Evolutionary conservation across 148 eudicot genomes (phyloP).

Genomic region (Diospyros kaki): DNA sequence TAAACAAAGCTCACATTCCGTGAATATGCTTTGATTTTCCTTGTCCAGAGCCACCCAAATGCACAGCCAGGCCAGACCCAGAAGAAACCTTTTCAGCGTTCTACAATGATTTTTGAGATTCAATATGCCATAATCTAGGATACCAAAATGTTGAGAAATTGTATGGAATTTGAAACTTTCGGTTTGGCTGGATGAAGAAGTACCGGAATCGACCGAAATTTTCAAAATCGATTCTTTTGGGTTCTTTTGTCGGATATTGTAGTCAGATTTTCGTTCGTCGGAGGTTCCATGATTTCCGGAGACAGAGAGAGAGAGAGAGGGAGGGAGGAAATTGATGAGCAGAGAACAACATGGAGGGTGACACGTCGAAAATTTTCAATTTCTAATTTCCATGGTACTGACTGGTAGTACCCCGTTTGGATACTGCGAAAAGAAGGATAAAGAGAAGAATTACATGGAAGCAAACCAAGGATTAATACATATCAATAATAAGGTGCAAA

Average conservation of each 20-base stretch:
- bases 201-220: neutral
- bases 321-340: neutral
- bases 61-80: neutral
- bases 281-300: neutral
- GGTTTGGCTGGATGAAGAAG: neutral
- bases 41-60: neutral
- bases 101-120: neutral
- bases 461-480: too few relatives aligned
- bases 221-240: neutral
- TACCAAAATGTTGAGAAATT: neutral
- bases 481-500: too few relatives aligned
- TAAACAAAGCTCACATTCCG: too few relatives aligned
- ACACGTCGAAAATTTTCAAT: neutral
- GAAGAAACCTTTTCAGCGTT: neutral
- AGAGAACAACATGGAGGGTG: slow-evolving; percentile 10
- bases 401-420: too few relatives aligned
- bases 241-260: neutral
- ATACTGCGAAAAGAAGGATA: too few relatives aligned
- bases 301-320: neutral
- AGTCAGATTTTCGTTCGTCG: neutral
- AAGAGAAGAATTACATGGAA: too few relatives aligned
- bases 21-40: neutral
- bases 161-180: neutral
- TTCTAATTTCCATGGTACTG: too few relatives aligned
- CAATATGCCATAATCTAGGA: neutral